Evolutionary conservation across 306 rosid genomes (phyloP), one percentile per base, ranked within the genome.

Genomic region (Sindora glabra): DNA sequence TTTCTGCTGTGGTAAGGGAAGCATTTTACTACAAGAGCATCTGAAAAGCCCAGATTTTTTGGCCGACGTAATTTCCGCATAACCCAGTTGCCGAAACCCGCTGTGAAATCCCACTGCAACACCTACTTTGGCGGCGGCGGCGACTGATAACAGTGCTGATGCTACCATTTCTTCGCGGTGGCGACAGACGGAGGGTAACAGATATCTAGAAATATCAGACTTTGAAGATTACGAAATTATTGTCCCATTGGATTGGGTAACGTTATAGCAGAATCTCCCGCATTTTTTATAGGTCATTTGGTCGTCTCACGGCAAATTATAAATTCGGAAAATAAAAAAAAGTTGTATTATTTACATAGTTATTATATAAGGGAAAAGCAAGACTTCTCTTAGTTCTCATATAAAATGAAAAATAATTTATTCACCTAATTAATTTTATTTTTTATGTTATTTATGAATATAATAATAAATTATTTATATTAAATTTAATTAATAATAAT

Each of bases 151-250:
- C 70, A 73, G 39, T 26, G 82, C 24, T 52, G 84, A 63, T 46
- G 84, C 62, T n/a, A 77, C 69, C 96, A 89, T 87, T 56, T 38
- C 56, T 26, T 18, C 13, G n/a, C 56, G n/a, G n/a, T 4, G 11
- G 56, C 13, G 48, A 27, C 49, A 39, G 67, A 62, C 49, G 10
- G 24, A 48, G 14, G 24, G 49, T 23, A 72, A 34, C 41, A 69
- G 73, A 73, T 59, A 73, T 78, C 64, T 59, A 22, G 55, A 70
- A 66, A 67, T 68, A 12, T 44, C 32, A 38, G 67, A 46, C n/a
- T n/a, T 44, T 38, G 55, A 30, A 21, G 49, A 44, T 62, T 32
- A n/a, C 22, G 56, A 32, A 17, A 0, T 13, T 16, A 3, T 26
- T 13, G 56, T 37, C 46, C 6, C 19, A 1, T 10, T 6, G 44